phyloP scores from a whole-genome alignment of 129 eudicot species.

The Sambucus nigra region DNA sequence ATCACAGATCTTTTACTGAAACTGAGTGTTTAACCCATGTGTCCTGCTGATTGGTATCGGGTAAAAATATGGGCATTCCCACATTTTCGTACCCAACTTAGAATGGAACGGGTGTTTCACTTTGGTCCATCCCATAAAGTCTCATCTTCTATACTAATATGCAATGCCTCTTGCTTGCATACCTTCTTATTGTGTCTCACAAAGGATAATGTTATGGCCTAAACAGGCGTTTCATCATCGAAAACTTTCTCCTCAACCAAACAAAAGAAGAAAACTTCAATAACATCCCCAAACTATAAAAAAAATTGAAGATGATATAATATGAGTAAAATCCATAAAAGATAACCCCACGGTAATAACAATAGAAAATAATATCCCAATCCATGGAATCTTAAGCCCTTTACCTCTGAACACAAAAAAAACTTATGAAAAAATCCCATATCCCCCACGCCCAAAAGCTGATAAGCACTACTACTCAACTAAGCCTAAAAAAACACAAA shows the following conservation, averaged over 20 bases:
- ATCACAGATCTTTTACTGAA: too few relatives aligned
- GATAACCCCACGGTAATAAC: slow-evolving; percentile 24
- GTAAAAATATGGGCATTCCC: too few relatives aligned
- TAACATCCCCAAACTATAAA: slow-evolving; percentile 51
- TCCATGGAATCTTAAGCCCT: slow-evolving; percentile 56
- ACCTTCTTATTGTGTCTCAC: too few relatives aligned
- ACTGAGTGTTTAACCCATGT: too few relatives aligned
- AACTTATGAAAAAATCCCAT: slow-evolving; percentile 37
- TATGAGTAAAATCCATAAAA: slow-evolving; percentile 27
- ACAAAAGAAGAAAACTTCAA: slow-evolving; percentile 42
- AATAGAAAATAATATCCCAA: slow-evolving; percentile 33
- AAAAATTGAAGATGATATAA: slow-evolving; percentile 36
- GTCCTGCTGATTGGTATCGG: too few relatives aligned
- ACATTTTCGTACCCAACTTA: too few relatives aligned
- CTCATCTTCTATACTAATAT: too few relatives aligned
- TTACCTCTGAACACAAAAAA: slow-evolving; percentile 27
- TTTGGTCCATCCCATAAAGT: too few relatives aligned
- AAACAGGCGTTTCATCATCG: slow-evolving; percentile 35
- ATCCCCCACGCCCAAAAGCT: slow-evolving; percentile 48
- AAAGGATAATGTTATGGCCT: too few relatives aligned
- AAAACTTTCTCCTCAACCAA: slow-evolving; percentile 35
- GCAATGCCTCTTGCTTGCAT: too few relatives aligned
- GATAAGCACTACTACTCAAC: slow-evolving; percentile 44
- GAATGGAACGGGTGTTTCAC: too few relatives aligned
- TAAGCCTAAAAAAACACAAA: slow-evolving; percentile 45